Conservation (phyloP, 1,284 basidiomycete species). For the Boletus chippewaensis region DNA sequence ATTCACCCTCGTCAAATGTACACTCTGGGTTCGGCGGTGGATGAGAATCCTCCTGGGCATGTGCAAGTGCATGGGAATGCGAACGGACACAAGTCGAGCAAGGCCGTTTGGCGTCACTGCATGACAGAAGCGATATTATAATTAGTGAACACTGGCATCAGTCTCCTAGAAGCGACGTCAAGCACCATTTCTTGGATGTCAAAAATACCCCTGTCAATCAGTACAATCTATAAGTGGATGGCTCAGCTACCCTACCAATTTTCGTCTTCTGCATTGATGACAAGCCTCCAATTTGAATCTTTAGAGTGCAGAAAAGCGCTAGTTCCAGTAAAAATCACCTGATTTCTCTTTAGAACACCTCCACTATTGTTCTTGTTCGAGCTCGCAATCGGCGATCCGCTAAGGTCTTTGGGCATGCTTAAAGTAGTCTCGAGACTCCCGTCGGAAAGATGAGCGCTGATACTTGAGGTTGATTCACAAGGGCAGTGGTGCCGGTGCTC, state of each 20-base stretch:
- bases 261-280: slow-evolving; percentile 61
- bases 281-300: slow-evolving; percentile 18
- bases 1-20: slow-evolving; percentile 58
- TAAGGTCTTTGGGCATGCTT: slow-evolving; percentile 22
- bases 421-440: not conserved
- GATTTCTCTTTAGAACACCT: slow-evolving; percentile 51
- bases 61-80: slow-evolving; percentile 50
- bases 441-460: not conserved
- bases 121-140: not conserved
- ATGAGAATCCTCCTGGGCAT: slow-evolving; percentile 47
- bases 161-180: slow-evolving; percentile 17
- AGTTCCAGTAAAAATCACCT: slow-evolving; percentile 32
- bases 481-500: not conserved
- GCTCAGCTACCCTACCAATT: slow-evolving; percentile 47
- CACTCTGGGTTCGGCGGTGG: slow-evolving; percentile 53
- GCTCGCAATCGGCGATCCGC: slow-evolving; percentile 3
- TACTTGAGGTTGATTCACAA: not conserved
- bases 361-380: slow-evolving; percentile 3
- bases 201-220: not conserved
- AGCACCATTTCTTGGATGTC: slow-evolving; percentile 54
- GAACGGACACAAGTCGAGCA: slow-evolving; percentile 65
- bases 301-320: slow-evolving; percentile 2
- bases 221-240: slow-evolving; percentile 1
- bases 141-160: slow-evolving; percentile 5
- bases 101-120: slow-evolving; percentile 61